Evolutionary conservation across 192 early-diverging fungal species (phyloP).

Genomic region (Umbelopsis vinacea): DNA sequence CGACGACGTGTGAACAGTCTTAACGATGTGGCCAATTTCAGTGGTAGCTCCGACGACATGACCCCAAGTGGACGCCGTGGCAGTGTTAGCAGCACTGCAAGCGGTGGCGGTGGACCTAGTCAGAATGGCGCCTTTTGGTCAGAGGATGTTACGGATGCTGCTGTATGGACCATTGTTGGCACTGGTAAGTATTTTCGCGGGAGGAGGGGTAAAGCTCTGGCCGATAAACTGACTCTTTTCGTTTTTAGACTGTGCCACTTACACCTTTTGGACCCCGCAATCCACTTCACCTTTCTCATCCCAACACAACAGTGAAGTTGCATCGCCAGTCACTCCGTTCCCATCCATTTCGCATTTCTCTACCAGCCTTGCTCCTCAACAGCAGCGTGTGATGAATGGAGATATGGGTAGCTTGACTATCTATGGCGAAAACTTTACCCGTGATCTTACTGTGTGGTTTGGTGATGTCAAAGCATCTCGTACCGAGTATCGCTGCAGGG

Average conservation of each 20-base stretch:
- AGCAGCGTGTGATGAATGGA: constrained; percentile 12
- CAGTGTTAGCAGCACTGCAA: constrained; percentile 32
- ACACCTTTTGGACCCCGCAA: constrained; percentile 55
- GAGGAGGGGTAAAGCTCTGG: no score
- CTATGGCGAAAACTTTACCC: constrained; percentile 72
- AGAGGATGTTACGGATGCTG: constrained; percentile 85
- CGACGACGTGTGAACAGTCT: constrained; percentile 60
- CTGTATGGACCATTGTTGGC: constrained; percentile 94
- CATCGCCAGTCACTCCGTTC: constrained; percentile 29
- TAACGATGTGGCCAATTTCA: constrained; percentile 36
- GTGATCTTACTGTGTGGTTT: constrained; percentile 75
- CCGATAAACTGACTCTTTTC: no score
- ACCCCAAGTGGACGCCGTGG: constrained; percentile 10
- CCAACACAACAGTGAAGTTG: constrained; percentile 32
- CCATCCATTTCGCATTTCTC: constrained; percentile 46
- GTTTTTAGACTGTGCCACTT: constrained; percentile 59
- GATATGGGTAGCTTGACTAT: constrained; percentile 51
- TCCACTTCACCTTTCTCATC: constrained; percentile 21
- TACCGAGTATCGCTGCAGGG: constrained; percentile 52
- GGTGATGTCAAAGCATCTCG: constrained; percentile 60
- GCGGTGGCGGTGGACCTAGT: constrained; percentile 32
- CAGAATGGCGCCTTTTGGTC: constrained; percentile 59
- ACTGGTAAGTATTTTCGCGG: constrained; percentile 69
- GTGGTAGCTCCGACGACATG: constrained; percentile 13
- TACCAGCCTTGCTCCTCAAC: constrained; percentile 24